Conservation (phyloP, 371 early-diverging fungal species). For the Mortierella sp. region DNA sequence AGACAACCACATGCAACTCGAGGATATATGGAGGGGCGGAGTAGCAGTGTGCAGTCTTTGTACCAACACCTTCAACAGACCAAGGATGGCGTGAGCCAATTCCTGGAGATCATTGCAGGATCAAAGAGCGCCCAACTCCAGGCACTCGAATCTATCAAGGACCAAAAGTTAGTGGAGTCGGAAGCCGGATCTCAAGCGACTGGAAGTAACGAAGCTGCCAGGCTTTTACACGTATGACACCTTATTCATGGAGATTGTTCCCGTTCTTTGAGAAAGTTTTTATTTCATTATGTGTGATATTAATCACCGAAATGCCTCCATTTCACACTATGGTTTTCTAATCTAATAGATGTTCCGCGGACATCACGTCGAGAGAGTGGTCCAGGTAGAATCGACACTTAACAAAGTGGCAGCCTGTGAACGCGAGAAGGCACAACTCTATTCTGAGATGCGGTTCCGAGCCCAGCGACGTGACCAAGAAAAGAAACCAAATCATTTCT, state of each 20-base stretch:
- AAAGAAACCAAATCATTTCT: conserved; percentile 9
- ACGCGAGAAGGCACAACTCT: conserved; percentile 32
- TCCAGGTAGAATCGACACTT: conserved; percentile 33
- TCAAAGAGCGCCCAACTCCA: conserved; percentile 3
- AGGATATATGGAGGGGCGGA: not conserved
- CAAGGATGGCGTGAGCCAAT: not conserved
- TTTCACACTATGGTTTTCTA: no score
- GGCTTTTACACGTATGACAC: conserved; percentile 26
- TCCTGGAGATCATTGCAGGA: conserved; percentile 11
- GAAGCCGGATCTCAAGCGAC: not conserved
- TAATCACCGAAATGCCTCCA: not conserved
- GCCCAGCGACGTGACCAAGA: conserved; percentile 28
- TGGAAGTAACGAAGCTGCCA: conserved; percentile 6
- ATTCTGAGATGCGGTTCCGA: conserved; percentile 27
- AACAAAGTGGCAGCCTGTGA: conserved; percentile 30
- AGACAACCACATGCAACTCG: not conserved
- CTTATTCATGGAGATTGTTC: no score
- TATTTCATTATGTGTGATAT: not conserved
- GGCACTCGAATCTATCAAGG: conserved; percentile 5
- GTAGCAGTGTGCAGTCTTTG: not conserved
- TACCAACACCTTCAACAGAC: not conserved
- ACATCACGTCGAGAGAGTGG: conserved; percentile 45
- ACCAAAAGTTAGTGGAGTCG: not conserved
- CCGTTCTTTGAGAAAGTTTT: no score
- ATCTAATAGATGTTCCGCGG: conserved; percentile 34